Conservation (phyloP, 2,329 filamentous ascomycete genomes). For the Exophiala oligosperma region DNA sequence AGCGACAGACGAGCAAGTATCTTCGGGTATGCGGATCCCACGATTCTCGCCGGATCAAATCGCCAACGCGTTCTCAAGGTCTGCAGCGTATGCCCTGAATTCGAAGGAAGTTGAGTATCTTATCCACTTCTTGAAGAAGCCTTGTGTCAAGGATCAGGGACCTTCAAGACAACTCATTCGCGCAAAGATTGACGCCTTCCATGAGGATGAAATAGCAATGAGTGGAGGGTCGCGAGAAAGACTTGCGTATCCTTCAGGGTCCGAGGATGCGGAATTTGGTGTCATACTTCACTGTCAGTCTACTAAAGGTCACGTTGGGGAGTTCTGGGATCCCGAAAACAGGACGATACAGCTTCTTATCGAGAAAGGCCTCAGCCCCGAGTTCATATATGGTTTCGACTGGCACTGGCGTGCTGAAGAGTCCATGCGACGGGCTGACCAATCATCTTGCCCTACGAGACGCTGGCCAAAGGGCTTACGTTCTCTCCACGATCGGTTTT, state of each 20-base stretch:
- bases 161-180: neutral
- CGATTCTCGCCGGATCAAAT: neutral
- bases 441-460: neutral
- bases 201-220: neutral
- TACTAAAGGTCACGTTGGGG: neutral
- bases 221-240: neutral
- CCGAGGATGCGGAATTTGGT: slow-evolving; percentile 2
- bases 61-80: neutral
- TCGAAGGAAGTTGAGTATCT: neutral
- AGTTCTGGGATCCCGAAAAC: neutral
- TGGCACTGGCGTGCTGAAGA: slow-evolving; percentile 2
- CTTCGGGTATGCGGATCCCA: neutral
- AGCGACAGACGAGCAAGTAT: neutral
- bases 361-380: neutral
- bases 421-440: neutral
- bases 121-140: neutral
- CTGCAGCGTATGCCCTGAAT: neutral
- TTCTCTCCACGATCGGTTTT: neutral
- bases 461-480: neutral
- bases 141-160: neutral
- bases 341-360: neutral
- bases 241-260: neutral
- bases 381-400: neutral
- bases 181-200: neutral
- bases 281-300: slow-evolving; percentile 1